These are phyloP conservation scores for Fraxinus baroniana DNA, from an alignment of 305 asterid genomes.

Conservation along the genomic window DNA sequence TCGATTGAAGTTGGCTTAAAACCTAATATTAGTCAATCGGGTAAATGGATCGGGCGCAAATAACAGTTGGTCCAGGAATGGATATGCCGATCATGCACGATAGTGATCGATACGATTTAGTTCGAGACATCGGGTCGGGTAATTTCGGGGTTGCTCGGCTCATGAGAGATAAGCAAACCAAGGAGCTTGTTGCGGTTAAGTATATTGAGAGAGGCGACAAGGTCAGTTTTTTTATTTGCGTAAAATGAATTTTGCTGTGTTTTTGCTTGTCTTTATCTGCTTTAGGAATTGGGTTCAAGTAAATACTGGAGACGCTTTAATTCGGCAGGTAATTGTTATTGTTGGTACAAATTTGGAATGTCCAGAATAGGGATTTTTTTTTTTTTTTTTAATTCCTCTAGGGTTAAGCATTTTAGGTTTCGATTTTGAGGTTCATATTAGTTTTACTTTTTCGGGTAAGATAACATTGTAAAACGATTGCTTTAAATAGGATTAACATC, in stretches of 20 bases:
- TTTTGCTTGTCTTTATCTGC: neutral
- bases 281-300: conserved; percentile 6
- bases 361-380: neutral
- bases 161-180: conserved; percentile 82
- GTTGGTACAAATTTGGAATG: conserved; percentile 37
- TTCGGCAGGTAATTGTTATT: conserved; percentile 21
- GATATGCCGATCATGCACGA: conserved; percentile 85
- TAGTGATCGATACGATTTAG: conserved; percentile 80
- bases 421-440: conserved; percentile 9
- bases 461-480: conserved; percentile 6
- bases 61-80: conserved; percentile 39
- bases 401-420: conserved; percentile 4
- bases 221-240: conserved; percentile 36
- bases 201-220: conserved; percentile 85
- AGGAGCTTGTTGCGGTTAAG: conserved; percentile 79
- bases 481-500: neutral
- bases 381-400: neutral
- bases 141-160: conserved; percentile 83
- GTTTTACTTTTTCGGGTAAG: conserved; percentile 19
- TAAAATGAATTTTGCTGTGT: neutral
- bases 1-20: conserved; percentile 8
- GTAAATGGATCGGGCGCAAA: conserved; percentile 48
- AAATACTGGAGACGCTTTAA: neutral
- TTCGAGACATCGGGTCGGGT: conserved; percentile 80
- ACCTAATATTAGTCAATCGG: neutral